Conservation (phyloP, 768 basidiomycete genomes). For the Butyriboletus loyo region DNA sequence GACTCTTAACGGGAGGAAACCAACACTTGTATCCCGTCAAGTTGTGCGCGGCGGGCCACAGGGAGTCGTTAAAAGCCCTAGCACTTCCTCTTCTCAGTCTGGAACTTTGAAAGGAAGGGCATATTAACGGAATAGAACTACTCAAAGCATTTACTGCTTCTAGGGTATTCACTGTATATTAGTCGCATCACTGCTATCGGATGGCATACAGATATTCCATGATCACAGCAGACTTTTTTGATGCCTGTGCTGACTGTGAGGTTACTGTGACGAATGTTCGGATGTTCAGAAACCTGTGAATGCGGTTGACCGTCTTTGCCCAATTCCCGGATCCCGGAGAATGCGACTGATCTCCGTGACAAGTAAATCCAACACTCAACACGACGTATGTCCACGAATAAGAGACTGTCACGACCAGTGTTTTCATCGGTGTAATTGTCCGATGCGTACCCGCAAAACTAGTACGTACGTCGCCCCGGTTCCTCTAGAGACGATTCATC, state of each 20-base stretch:
- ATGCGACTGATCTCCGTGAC: not conserved
- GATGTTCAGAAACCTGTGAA: not conserved
- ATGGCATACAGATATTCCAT: slow-evolving; percentile 6
- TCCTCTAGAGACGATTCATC: not conserved
- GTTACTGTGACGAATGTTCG: not conserved
- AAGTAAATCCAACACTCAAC: not conserved
- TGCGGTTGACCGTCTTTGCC: not conserved
- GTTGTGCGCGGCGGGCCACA: slow-evolving; percentile 7
- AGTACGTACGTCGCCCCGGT: not conserved
- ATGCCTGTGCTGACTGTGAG: not conserved
- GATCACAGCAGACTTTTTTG: not conserved
- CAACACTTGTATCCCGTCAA: slow-evolving; percentile 7
- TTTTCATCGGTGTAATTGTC: not conserved
- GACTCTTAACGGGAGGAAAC: slow-evolving; percentile 15
- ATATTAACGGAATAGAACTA: slow-evolving; percentile 6
- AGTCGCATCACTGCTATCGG: slow-evolving; percentile 10
- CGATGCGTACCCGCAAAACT: too few species aligned
- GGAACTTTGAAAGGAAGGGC: slow-evolving; percentile 21
- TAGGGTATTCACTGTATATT: slow-evolving; percentile 23
- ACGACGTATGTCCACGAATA: not conserved
- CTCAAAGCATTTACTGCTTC: not conserved
- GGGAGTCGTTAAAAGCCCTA: slow-evolving; percentile 19
- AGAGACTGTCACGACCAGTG: not conserved
- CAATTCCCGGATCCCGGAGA: not conserved
- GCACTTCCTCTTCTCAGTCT: slow-evolving; percentile 27